Evolutionary conservation across 805 yeast genomes (phyloP), one percentile per base, ranked within the genome.

Genomic region (Danielia oregonensis): DNA sequence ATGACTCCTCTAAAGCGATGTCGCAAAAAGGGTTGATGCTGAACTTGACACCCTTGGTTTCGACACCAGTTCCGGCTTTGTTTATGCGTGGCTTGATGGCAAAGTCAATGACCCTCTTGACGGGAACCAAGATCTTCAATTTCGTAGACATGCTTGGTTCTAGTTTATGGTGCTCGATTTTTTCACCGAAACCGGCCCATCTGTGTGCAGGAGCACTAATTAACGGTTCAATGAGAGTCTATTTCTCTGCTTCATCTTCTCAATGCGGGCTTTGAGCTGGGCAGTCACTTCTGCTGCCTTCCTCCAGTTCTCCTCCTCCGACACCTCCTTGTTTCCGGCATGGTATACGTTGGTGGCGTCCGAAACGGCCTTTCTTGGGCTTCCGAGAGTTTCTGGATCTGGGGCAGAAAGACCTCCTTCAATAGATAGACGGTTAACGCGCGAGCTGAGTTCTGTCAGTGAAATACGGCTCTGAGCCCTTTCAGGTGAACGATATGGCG

Each of bases 21-120:
- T 93, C 98, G 65, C 95, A 93, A 63, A 93, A 93, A 37, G 99
- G 98, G 59, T 93, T 93, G 60, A 91, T 86, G 54, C 87, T 77
- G 70, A 82, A 88, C 65, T 91, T 91, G 48, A 86, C 86, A 38
- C 96, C 97, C 44, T 83, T 77, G 36, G 91, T 78, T 49, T 88
- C 96, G 32, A 85, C 79, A 5, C 93, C 95, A 8, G 87, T 82
- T 31, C 78, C 79, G 10, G 94, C 68, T 60, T 86, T 80, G 70
- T 88, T 88, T 61, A 91, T 82, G 52, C 97, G 75, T 30, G 98
- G 98, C 63, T 84, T 85, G 51, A 89, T 74, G 11, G 96, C 96
- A 36, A 85, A 84, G 63, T 93, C 98, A 52, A 93, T 82, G 33
- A 89, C 97, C 44, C 97, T 74, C 65, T 93, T 93, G 30, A 93